Evolutionary conservation across 1,139 yeast species (phyloP).

Genomic region (Hyphopichia pseudoburtonii): DNA sequence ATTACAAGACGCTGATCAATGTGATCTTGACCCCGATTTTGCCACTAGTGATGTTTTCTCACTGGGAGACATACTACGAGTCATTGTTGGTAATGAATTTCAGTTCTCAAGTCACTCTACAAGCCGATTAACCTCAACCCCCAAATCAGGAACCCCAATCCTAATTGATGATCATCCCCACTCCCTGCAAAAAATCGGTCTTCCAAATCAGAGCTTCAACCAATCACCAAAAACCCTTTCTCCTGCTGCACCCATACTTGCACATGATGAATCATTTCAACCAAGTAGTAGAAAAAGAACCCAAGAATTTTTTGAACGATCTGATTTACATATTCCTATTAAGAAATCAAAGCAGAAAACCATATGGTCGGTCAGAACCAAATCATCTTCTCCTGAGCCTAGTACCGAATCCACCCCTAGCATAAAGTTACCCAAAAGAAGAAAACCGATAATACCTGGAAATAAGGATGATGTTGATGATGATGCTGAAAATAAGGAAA

Average conservation of each 20-base stretch:
- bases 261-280: slow-evolving; percentile 8
- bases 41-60: slow-evolving; percentile 60
- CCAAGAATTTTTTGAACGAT: slow-evolving; percentile 28
- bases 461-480: not conserved
- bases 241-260: slow-evolving; percentile 21
- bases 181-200: not conserved
- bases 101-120: slow-evolving; percentile 2
- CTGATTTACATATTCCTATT: slow-evolving; percentile 26
- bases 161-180: not conserved
- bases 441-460: not conserved
- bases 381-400: not conserved
- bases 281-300: slow-evolving; percentile 21
- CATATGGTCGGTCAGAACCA: slow-evolving; percentile 9
- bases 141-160: too few relatives aligned
- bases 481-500: not conserved
- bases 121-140: slow-evolving; percentile 1
- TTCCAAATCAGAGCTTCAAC: too few relatives aligned
- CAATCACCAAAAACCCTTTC: slow-evolving; percentile 19
- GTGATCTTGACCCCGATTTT: slow-evolving; percentile 80
- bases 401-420: not conserved
- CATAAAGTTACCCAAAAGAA: not conserved
- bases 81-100: slow-evolving; percentile 46
- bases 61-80: slow-evolving; percentile 54
- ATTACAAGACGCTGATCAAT: slow-evolving; percentile 62
- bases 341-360: slow-evolving; percentile 14